A percentile compares a stretch with the other conserved stretches of the same genome.
phyloP scores from a whole-genome alignment of 2,329 filamentous ascomycete genomes.

The Colletotrichum caudatum region DNA sequence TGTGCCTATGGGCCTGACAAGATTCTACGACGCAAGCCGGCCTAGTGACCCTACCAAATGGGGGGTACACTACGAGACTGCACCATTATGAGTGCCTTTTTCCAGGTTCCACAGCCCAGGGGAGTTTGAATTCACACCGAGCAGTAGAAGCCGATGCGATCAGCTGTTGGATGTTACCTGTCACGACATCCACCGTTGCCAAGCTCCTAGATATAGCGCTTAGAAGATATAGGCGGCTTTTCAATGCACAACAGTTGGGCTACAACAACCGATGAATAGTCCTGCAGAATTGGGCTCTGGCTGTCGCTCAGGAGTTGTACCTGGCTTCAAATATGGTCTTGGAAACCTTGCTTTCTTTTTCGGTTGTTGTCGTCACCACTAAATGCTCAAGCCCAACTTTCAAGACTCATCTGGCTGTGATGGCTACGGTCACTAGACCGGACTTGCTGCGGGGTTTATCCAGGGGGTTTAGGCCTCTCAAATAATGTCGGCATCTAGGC shows the following conservation, averaged over 20 bases:
- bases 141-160: neutral
- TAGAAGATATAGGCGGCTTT: neutral
- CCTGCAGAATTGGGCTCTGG: neutral
- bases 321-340: too few relatives aligned
- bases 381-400: neutral
- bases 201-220: slow-evolving; percentile 26
- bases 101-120: neutral
- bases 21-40: slow-evolving; percentile 56
- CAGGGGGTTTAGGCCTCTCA: neutral
- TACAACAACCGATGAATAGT: too few relatives aligned
- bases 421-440: too few relatives aligned
- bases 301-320: neutral
- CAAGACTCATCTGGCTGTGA: too few relatives aligned
- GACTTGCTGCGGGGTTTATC: neutral
- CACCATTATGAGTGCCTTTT: neutral
- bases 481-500: neutral
- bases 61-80: neutral
- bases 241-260: slow-evolving; percentile 3
- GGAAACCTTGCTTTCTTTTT: neutral
- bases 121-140: neutral
- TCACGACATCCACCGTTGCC: neutral
- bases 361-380: neutral
- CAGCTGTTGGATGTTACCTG: neutral
- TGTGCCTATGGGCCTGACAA: slow-evolving; percentile 68
- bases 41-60: slow-evolving; percentile 44